Percentiles rank a stretch among this genome's conserved stretches.
Conservation (phyloP, 768 basidiomycete species). For the Clathrus columnatus region DNA sequence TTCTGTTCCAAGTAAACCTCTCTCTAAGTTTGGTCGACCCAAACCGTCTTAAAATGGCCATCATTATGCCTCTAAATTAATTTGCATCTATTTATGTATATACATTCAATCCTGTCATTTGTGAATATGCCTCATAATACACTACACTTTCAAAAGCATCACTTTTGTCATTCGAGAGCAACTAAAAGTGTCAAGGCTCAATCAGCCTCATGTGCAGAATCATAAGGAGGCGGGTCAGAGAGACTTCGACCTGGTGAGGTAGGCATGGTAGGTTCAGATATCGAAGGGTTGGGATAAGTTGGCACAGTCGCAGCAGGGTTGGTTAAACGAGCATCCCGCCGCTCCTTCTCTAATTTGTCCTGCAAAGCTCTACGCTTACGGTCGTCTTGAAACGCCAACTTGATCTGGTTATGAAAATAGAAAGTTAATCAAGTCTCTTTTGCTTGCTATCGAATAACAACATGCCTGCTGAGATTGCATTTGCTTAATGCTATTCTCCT, state of each 20-base stretch:
- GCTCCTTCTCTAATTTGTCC: conserved; percentile 53
- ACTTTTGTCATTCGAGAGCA: background rate
- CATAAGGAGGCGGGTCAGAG: conserved; percentile 14
- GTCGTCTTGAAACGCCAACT: conserved; percentile 72
- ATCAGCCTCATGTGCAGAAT: conserved; percentile 7
- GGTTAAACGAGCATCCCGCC: conserved; percentile 33
- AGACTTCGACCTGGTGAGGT: conserved; percentile 2
- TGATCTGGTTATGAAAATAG: conserved; percentile 45
- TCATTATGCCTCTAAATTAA: background rate
- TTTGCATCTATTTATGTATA: background rate
- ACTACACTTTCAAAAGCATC: background rate
- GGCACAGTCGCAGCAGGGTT: conserved; percentile 6
- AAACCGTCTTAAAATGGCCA: conserved; percentile 24
- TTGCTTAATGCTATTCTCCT: conserved; percentile 50
- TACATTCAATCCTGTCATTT: background rate
- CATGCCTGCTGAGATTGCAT: conserved; percentile 47
- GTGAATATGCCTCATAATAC: background rate
- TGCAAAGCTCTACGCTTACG: conserved; percentile 45
- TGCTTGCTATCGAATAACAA: background rate
- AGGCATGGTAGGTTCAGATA: background rate
- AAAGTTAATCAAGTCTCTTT: background rate
- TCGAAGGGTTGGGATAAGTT: background rate
- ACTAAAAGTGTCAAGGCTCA: background rate
- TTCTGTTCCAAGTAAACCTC: conserved; percentile 9
- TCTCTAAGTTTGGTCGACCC: conserved; percentile 23